phyloP scores from a whole-genome alignment of 2,329 filamentous ascomycete genomes.

The Nemania abortiva region DNA sequence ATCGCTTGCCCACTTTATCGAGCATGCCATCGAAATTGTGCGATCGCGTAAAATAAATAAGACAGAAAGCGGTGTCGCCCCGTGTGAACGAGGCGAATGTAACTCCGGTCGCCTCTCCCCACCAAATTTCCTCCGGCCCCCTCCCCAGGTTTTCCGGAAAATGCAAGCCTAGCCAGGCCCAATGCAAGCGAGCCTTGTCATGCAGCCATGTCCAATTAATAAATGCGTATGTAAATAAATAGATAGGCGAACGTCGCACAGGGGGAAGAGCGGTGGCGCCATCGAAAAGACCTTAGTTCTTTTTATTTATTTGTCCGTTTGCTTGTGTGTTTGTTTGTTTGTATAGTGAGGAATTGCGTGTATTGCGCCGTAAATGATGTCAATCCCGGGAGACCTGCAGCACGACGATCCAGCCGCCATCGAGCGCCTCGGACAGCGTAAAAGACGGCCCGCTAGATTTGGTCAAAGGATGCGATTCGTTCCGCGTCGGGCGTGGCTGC shows the following conservation, averaged over 20 bases:
- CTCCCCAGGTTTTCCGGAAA: slow-evolving; percentile 25
- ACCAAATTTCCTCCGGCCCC: neutral
- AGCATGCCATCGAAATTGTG: slow-evolving; percentile 10
- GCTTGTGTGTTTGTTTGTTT: neutral
- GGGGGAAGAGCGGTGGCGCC: slow-evolving; percentile 24
- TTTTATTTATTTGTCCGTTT: neutral
- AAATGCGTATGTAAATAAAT: slow-evolving; percentile 39
- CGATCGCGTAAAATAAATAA: slow-evolving; percentile 17
- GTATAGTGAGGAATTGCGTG: slow-evolving; percentile 19
- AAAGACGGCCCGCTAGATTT: slow-evolving; percentile 26
- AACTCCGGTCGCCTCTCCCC: slow-evolving; percentile 28
- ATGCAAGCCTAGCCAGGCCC: slow-evolving; percentile 33
- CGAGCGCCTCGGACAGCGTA: slow-evolving; percentile 17
- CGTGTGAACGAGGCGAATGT: slow-evolving; percentile 35
- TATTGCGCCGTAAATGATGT: slow-evolving; percentile 12
- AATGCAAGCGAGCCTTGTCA: slow-evolving; percentile 34
- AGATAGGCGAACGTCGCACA: slow-evolving; percentile 26
- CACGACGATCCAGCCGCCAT: neutral
- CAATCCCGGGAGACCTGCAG: slow-evolving; percentile 20
- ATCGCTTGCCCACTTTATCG: slow-evolving; percentile 1
- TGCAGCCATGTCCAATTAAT: slow-evolving; percentile 43
- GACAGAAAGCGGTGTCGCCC: slow-evolving; percentile 17
- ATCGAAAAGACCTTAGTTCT: slow-evolving; percentile 5
- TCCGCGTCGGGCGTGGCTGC: slow-evolving; percentile 53
- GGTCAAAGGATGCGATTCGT: slow-evolving; percentile 39